Percentiles rank a stretch among this genome's conserved stretches.
phyloP scores from a whole-genome alignment of 768 basidiomycete genomes.

The Pholiota molesta region DNA sequence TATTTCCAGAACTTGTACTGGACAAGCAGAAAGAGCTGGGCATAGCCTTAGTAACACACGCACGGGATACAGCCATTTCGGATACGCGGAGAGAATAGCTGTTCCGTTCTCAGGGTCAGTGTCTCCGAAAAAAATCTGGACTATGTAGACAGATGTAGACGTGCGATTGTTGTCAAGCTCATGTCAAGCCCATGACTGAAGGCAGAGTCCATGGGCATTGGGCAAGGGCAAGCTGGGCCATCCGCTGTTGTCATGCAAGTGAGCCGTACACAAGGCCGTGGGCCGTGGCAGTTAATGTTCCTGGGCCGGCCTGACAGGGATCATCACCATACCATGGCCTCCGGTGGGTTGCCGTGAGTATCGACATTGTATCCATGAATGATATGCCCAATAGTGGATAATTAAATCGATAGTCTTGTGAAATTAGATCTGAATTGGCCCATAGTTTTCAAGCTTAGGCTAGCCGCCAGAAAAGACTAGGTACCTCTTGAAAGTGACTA shows the following conservation, averaged over 20 bases:
- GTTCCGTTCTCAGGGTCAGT: slow-evolving; percentile 8
- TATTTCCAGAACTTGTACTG: background rate
- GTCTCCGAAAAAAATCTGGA: background rate
- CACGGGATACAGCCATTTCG: background rate
- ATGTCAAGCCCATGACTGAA: background rate
- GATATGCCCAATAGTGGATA: background rate
- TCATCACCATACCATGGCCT: background rate
- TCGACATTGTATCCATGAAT: background rate
- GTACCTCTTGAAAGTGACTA: background rate
- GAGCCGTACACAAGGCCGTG: too few relatives aligned
- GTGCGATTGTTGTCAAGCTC: background rate
- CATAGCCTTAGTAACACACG: background rate
- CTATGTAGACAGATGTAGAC: too few relatives aligned
- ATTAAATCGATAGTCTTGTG: background rate
- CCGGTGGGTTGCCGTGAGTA: background rate
- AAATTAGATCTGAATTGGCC: background rate
- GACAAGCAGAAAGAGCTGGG: background rate
- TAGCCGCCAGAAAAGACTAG: background rate
- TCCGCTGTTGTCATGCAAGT: too few relatives aligned
- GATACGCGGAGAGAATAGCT: background rate
- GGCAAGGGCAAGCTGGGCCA: background rate
- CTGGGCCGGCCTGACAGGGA: background rate
- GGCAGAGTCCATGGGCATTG: background rate
- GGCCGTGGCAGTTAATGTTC: background rate
- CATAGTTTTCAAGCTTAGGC: background rate